Evolutionary conservation across 768 basidiomycete genomes (phyloP), one percentile per base, ranked within the genome.

Genomic region (Steccherinum ochraceum): DNA sequence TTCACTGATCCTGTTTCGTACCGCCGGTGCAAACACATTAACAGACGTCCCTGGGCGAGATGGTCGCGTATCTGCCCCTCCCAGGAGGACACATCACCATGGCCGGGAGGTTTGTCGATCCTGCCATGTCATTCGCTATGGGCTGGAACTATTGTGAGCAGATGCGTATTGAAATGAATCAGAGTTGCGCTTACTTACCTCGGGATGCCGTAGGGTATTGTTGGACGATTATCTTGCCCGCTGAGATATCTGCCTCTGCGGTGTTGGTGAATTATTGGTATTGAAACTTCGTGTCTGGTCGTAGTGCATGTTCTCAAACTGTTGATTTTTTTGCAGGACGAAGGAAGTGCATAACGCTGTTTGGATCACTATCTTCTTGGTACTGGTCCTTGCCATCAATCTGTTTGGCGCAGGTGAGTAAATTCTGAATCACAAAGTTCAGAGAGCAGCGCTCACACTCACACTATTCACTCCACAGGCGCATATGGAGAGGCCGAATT

Each of bases 401-500:
- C 62, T 86, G 72, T 66, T 81, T 4, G 89, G 87, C 45, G 83
- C 86, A 41, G 83, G 81, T 68, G 48, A 52, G 67, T 56, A 25
- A 24, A 5, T 24, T 7, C 10, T 52, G 40, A 24, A 39, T 11
- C 35, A 11, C 35, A 11, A 39, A 39, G 11, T 39, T 39, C 11
- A 39, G 11, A 11, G 35, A n/a, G n/a, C n/a, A n/a, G n/a, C n/a
- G n/a, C n/a, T n/a, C n/a, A n/a, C n/a, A n/a, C n/a, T n/a, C n/a
- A n/a, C n/a, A n/a, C 35, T 11, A 39, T 39, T 39, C n/a, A 39
- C 3, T 52, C 21, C 13, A 35, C 51, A 74, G 77, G 81, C 56
- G 86, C 79, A 24, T 91, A 91, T 59, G 87, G 89, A 27, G 89
- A 93, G 66, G 81, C 81, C 5, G 92, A 93, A 66, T 94, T 94